Percentiles rank a stretch among this genome's conserved stretches.
Evolutionary conservation across 2,329 filamentous ascomycete genomes (phyloP).

Genomic region (Diaporthe longicolla): DNA sequence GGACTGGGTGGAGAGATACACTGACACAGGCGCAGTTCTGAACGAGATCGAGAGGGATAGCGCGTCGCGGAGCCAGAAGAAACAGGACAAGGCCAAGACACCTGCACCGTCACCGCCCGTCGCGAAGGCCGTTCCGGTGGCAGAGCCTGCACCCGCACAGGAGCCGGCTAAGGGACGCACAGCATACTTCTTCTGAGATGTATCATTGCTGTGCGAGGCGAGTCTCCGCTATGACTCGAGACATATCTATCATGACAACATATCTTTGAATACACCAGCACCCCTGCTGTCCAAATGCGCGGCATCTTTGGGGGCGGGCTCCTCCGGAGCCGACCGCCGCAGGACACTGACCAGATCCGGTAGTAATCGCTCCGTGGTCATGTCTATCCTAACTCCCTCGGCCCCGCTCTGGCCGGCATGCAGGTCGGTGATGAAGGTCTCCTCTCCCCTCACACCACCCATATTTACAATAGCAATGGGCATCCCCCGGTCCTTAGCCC

Average conservation of each 20-base stretch:
- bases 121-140: slow-evolving; percentile 47
- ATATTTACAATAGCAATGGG: slow-evolving; percentile 91
- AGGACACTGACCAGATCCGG: slow-evolving; percentile 70
- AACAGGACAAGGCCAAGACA: slow-evolving; percentile 56
- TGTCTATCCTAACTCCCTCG: slow-evolving; percentile 69
- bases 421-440: slow-evolving; percentile 75
- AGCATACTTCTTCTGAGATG: slow-evolving; percentile 65
- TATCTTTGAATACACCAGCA: slow-evolving; percentile 67
- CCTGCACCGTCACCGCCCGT: slow-evolving; percentile 45
- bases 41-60: slow-evolving; percentile 77
- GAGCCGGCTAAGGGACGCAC: slow-evolving; percentile 50
- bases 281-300: slow-evolving; percentile 47
- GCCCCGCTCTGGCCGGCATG: slow-evolving; percentile 65
- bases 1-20: slow-evolving; percentile 54
- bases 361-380: slow-evolving; percentile 70
- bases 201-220: slow-evolving; percentile 43
- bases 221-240: slow-evolving; percentile 41
- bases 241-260: slow-evolving; percentile 64
- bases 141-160: slow-evolving; percentile 43
- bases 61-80: slow-evolving; percentile 62
- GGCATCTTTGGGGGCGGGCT: slow-evolving; percentile 32
- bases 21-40: slow-evolving; percentile 63
- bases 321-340: slow-evolving; percentile 48
- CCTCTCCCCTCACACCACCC: slow-evolving; percentile 85
- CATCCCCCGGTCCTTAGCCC: slow-evolving; percentile 85